phyloP scores from a whole-genome alignment of 2,329 filamentous ascomycete genomes.

The Neofusicoccum sp. region DNA sequence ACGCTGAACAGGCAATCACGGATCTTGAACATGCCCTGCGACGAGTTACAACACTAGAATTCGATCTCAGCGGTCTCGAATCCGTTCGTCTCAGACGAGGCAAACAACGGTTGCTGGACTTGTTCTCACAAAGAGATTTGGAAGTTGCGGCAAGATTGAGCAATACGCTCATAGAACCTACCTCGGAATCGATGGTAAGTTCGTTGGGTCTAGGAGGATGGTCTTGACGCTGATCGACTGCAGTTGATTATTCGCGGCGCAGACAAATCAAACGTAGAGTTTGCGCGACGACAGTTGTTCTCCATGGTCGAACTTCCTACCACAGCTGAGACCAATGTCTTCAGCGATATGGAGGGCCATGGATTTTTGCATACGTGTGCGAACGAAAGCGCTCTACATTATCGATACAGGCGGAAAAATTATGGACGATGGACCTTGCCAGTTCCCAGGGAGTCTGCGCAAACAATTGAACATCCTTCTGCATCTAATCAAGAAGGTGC shows the following conservation, averaged over 20 bases:
- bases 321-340: constrained; percentile 25
- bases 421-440: constrained; percentile 35
- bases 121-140: constrained; percentile 28
- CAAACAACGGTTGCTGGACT: constrained; percentile 19
- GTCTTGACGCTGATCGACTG: constrained; percentile 18
- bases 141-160: constrained; percentile 30
- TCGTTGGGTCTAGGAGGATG: neutral
- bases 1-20: constrained; percentile 38
- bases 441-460: neutral
- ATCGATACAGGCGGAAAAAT: constrained; percentile 26
- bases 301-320: constrained; percentile 29
- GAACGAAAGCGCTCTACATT: constrained; percentile 30
- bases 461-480: neutral
- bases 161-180: constrained; percentile 28
- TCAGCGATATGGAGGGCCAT: constrained; percentile 24
- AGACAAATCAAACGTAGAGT: constrained; percentile 28
- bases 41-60: constrained; percentile 24
- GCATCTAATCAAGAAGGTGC: neutral
- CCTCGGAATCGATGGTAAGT: constrained; percentile 28
- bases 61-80: constrained; percentile 31
- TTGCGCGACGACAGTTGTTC: constrained; percentile 35
- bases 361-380: constrained; percentile 28
- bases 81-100: constrained; percentile 23
- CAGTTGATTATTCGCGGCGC: constrained; percentile 35
- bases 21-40: constrained; percentile 35